Percentiles rank a stretch among this genome's conserved stretches.
Conservation (phyloP, 2,329 filamentous ascomycete genomes). For the Cercospora beticola region DNA sequence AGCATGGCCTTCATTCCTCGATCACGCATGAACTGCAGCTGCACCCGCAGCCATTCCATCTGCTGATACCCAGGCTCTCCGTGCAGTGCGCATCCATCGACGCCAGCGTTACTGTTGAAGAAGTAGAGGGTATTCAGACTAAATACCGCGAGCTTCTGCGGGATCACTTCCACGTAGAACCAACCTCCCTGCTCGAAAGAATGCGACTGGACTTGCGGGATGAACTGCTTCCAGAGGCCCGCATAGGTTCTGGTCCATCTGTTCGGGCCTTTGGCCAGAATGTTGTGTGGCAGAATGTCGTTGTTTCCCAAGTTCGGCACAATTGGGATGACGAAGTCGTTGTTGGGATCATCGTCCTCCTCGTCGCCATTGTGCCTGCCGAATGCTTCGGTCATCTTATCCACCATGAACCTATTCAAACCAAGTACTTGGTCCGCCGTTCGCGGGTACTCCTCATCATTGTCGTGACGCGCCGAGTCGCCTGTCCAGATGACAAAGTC, state of each 20-base stretch:
- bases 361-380: conserved; percentile 53
- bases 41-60: conserved; percentile 91
- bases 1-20: conserved; percentile 92
- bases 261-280: conserved; percentile 82
- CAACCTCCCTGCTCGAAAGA: conserved; percentile 90
- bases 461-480: conserved; percentile 43
- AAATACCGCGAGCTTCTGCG: conserved; percentile 79
- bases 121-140: conserved; percentile 91
- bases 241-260: conserved; percentile 76
- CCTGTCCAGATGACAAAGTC: conserved; percentile 45
- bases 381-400: conserved; percentile 76
- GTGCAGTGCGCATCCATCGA: conserved; percentile 79
- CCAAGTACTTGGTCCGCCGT: conserved; percentile 71
- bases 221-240: conserved; percentile 79
- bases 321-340: conserved; percentile 71
- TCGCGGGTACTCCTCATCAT: conserved; percentile 62
- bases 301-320: conserved; percentile 95
- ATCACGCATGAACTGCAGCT: conserved; percentile 77
- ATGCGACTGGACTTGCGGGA: conserved; percentile 88
- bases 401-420: conserved; percentile 72
- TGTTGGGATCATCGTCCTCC: conserved; percentile 49
- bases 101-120: conserved; percentile 87
- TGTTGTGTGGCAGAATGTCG: conserved; percentile 95
- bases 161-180: conserved; percentile 92
- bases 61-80: conserved; percentile 89